Evolutionary conservation across 148 eudicot species (phyloP), one percentile per base, ranked within the genome.

Genomic region (Simmondsia chinensis): DNA sequence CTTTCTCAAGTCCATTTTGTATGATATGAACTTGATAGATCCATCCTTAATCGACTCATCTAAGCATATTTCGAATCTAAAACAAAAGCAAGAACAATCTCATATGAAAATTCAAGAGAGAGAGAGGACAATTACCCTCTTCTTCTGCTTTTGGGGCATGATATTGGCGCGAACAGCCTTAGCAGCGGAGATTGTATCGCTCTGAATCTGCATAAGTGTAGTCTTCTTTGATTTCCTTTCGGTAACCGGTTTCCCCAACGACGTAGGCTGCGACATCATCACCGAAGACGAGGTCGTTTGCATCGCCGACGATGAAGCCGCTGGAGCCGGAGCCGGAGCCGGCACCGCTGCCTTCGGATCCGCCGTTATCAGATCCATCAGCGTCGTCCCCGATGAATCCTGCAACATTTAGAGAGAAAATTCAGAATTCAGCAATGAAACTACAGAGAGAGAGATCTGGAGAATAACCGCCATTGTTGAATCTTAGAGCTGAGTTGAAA

Each of bases 141-240:
- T 91, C 73, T 73, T 86, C 54, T 76, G 83, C 58, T 72, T 91
- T 36, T 82, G 94, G 49, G 94, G 93, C 77, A 76, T 48, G 29
- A 88, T 80, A 59, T 75, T 80, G 9, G 81, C 77, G 9, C 96
- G 79, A 45, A 82, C 96, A 39, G 99, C 96, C 34, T 77, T 86
- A 4, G 99, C 99, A 52, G 89, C 99, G 8, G 99, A 93, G 44
- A 93, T 71, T 1, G 99, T 87, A 33, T 93, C 99, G 39, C 73
- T 86, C 52, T 86, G 99, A 72, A 86, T 82, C 89, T 86, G 96
- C 82, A 71, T 56, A 32, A 93, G 66, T 12, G 94, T 74, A 8
- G 64, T 74, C 56, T 39, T 71, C 79, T 73, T 86, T 11, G 84
- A 54, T 46, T 70, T 86, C 63, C 78, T 74, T 49, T 86, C 94